A percentile compares a stretch with the other conserved stretches of the same genome.
phyloP scores from a whole-genome alignment of 2,329 filamentous ascomycete genomes.

The Hymenoscyphus occultus region DNA sequence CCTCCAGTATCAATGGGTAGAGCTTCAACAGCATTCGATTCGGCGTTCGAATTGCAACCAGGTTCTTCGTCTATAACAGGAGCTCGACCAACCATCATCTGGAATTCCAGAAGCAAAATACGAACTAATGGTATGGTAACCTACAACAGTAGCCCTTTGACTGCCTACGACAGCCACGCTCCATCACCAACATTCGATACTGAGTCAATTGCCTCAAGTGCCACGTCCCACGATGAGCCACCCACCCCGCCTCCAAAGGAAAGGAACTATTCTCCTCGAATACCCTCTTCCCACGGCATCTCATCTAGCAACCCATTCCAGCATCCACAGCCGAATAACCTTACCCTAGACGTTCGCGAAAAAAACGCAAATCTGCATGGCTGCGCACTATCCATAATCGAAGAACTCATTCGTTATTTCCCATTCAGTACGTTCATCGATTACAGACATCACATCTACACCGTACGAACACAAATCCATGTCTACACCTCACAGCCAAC shows the following conservation, averaged over 20 bases:
- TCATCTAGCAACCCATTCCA: conserved; percentile 18
- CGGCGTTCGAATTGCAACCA: conserved; percentile 26
- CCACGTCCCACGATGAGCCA: background rate
- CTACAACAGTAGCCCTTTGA: conserved; percentile 2
- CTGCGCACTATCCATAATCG: conserved; percentile 1
- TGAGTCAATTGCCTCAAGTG: background rate
- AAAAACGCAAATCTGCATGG: background rate
- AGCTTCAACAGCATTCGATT: conserved; percentile 20
- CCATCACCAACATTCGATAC: background rate
- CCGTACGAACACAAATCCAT: conserved; percentile 1
- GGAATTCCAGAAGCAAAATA: background rate
- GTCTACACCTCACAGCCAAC: background rate
- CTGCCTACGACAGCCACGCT: background rate
- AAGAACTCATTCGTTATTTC: conserved; percentile 5
- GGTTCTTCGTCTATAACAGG: conserved; percentile 22
- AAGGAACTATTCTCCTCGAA: background rate
- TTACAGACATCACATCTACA: background rate
- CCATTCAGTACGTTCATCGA: conserved; percentile 5
- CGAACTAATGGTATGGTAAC: background rate
- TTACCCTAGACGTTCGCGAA: background rate
- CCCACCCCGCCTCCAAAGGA: background rate
- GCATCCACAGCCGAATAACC: background rate
- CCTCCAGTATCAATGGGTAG: conserved; percentile 24
- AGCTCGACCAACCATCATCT: conserved; percentile 3
- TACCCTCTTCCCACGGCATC: background rate